Evolutionary conservation across 306 rosid species (phyloP).

Genomic region (Medicago truncatula): DNA sequence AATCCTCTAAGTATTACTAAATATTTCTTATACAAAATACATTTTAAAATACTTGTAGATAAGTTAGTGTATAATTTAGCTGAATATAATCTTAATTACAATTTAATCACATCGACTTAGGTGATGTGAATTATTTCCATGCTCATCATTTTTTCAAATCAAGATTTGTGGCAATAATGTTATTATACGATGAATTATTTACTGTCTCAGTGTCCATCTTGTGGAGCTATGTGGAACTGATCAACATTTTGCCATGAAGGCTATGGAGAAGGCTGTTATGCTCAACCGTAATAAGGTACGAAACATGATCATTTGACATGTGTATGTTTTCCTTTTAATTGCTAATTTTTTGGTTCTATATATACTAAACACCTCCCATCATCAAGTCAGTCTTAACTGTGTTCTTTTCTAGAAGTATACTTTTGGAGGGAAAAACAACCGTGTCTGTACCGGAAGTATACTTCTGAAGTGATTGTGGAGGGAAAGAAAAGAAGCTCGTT

Average conservation of each 20-base stretch:
- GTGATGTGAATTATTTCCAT: conserved; percentile 11
- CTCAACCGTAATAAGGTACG: conserved; percentile 91
- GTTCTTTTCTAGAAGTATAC: no score
- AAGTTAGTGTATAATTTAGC: conserved; percentile 1
- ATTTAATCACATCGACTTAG: conserved; percentile 4
- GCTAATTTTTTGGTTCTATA: no score
- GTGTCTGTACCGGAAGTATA: no score
- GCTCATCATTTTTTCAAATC: not conserved
- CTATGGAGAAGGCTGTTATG: conserved; percentile 89
- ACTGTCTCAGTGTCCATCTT: conserved; percentile 68
- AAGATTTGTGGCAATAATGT: conserved; percentile 1
- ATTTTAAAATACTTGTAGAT: conserved; percentile 4
- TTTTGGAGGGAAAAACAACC: no score
- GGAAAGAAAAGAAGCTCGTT: no score
- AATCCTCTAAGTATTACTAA: not conserved
- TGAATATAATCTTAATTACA: conserved; percentile 26
- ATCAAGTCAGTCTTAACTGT: no score
- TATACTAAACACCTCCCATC: no score
- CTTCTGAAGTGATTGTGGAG: no score
- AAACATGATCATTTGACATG: no score
- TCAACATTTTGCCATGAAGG: conserved; percentile 84
- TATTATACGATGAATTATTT: conserved; percentile 20
- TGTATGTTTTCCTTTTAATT: no score
- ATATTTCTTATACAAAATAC: conserved; percentile 11
- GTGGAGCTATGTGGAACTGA: conserved; percentile 77